Evolutionary conservation across 192 early-diverging fungal species (phyloP).

Genomic region (Glomus cerebriforme): DNA sequence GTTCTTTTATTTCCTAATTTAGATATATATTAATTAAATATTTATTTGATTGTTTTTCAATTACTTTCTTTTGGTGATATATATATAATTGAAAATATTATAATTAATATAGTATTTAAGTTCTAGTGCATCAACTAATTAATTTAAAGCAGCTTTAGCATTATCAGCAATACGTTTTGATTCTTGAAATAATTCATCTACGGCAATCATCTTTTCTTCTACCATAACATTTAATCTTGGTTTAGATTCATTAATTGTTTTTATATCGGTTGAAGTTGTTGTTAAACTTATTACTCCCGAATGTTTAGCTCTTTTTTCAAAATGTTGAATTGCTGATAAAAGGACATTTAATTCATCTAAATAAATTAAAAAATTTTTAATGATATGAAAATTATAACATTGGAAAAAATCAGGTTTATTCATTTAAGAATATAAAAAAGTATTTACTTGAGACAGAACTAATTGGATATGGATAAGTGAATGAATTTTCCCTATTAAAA

Average conservation of each 20-base stretch:
- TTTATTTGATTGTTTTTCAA: not conserved
- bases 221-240: not conserved
- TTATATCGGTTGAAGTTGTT: not conserved
- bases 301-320: constrained; percentile 4
- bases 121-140: not conserved
- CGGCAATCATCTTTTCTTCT: not conserved
- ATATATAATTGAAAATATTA: too few species aligned
- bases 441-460: not conserved
- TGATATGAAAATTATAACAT: not conserved
- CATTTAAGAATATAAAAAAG: not conserved
- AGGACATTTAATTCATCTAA: constrained; percentile 24
- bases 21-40: not conserved
- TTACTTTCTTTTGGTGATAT: not conserved
- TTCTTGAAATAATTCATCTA: not conserved
- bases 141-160: constrained; percentile 6
- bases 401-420: too few species aligned
- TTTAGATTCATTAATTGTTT: not conserved
- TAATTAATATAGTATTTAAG: too few species aligned
- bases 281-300: not conserved
- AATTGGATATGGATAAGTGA: constrained; percentile 18
- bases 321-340: constrained; percentile 1
- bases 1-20: constrained; percentile 64
- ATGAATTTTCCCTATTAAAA: constrained; percentile 24
- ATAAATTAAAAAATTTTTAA: not conserved
- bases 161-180: constrained; percentile 16